Conservation (phyloP, 1,284 basidiomycete genomes). For the Tremellales sp. region DNA sequence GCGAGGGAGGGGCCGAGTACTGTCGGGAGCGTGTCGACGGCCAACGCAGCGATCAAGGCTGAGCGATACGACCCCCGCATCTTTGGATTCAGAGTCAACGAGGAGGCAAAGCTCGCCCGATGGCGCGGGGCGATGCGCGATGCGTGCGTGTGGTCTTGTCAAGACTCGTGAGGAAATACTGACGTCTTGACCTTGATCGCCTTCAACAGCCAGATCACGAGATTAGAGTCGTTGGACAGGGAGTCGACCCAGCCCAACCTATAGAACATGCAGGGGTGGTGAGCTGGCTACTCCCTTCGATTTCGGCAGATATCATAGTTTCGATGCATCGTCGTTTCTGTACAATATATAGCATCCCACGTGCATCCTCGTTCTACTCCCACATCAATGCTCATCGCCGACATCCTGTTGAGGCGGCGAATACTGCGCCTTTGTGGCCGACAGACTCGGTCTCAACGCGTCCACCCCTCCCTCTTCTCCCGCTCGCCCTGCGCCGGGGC, state of each 20-base stretch:
- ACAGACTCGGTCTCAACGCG: not conserved
- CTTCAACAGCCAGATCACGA: slow-evolving; percentile 45
- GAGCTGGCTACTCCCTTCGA: not conserved
- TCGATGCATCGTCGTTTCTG: too few species aligned
- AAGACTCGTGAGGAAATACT: too few species aligned
- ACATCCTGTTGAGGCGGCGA: slow-evolving; percentile 11
- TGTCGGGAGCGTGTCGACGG: slow-evolving; percentile 56
- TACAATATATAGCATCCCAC: too few species aligned
- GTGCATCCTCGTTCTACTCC: too few species aligned
- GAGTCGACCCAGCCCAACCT: slow-evolving; percentile 26
- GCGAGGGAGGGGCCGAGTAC: slow-evolving; percentile 22
- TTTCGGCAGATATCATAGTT: too few species aligned
- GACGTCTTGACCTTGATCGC: slow-evolving; percentile 4
- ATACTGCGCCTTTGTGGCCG: not conserved
- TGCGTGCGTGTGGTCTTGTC: slow-evolving; percentile 53
- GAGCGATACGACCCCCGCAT: slow-evolving; percentile 85
- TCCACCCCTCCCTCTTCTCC: not conserved
- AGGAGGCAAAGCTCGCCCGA: slow-evolving; percentile 83
- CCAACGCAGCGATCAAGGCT: slow-evolving; percentile 75
- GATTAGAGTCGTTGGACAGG: slow-evolving; percentile 48
- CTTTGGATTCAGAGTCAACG: slow-evolving; percentile 91
- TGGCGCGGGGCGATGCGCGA: slow-evolving; percentile 90
- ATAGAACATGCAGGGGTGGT: not conserved
- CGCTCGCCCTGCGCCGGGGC: slow-evolving; percentile 19
- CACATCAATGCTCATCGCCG: not conserved